Conservation (phyloP, 352 stramenopile genomes). For the Phytophthora pisi region DNA sequence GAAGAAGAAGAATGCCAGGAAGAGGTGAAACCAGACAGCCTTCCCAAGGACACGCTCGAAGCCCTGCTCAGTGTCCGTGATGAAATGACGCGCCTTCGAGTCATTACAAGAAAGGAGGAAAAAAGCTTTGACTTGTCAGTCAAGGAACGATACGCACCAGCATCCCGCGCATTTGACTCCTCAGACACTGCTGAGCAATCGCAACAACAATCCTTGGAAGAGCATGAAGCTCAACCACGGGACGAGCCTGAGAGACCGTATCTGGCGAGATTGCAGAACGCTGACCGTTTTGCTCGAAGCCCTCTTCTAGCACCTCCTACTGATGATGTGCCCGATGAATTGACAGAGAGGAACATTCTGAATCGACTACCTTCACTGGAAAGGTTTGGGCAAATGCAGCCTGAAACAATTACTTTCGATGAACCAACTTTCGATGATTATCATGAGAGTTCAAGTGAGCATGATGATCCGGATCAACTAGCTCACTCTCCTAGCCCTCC, state of each 20-base stretch:
- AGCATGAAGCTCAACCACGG: background rate
- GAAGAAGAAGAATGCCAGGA: conserved; percentile 15
- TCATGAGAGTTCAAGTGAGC: conserved; percentile 5
- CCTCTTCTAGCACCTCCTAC: conserved; percentile 9
- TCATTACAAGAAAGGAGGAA: conserved; percentile 20
- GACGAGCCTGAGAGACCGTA: conserved; percentile 13
- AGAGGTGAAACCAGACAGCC: conserved; percentile 1
- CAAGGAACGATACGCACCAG: background rate
- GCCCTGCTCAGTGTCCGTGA: conserved; percentile 31
- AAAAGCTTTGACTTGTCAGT: background rate
- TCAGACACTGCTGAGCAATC: conserved; percentile 8
- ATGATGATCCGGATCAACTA: conserved; percentile 1
- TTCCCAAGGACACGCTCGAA: conserved; percentile 30
- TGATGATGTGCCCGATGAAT: background rate
- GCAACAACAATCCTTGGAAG: conserved; percentile 1
- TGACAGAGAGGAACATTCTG: conserved; percentile 2
- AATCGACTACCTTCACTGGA: background rate
- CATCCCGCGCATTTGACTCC: background rate
- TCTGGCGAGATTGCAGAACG: conserved; percentile 20
- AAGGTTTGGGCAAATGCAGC: conserved; percentile 2
- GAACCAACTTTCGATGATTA: conserved; percentile 1
- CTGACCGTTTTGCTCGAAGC: conserved; percentile 21
- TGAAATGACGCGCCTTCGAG: conserved; percentile 35
- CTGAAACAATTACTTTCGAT: background rate
- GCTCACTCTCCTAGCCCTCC: background rate